Conservation (phyloP, 2,329 filamentous ascomycete species). For the Lachnellula occidentalis region DNA sequence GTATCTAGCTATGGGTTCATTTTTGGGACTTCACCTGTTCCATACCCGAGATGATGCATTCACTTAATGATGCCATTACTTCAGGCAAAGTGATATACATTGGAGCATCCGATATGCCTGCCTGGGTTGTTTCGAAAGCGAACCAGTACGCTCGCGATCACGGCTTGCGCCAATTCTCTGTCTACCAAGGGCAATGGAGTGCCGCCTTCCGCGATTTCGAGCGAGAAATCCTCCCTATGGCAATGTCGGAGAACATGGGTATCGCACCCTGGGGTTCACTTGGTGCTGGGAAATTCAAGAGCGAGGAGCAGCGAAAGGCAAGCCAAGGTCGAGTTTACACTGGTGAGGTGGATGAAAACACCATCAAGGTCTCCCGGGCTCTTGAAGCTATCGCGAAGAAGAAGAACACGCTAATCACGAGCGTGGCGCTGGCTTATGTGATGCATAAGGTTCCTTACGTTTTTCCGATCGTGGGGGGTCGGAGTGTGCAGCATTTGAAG, state of each 20-base stretch:
- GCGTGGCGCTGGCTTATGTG: conserved; percentile 52
- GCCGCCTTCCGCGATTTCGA: conserved; percentile 56
- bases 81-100: conserved; percentile 60
- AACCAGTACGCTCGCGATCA: conserved; percentile 61
- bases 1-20: conserved; percentile 24
- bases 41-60: conserved; percentile 61
- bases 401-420: conserved; percentile 46
- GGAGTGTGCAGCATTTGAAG: conserved; percentile 52
- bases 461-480: conserved; percentile 52
- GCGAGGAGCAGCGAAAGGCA: conserved; percentile 32
- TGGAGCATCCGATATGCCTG: conserved; percentile 61
- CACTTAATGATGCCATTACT: conserved; percentile 52
- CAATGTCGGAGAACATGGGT: conserved; percentile 49
- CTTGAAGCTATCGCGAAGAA: conserved; percentile 53
- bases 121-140: conserved; percentile 61
- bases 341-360: conserved; percentile 28
- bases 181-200: conserved; percentile 63
- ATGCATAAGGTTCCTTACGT: conserved; percentile 51
- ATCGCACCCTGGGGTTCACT: conserved; percentile 48
- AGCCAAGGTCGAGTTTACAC: conserved; percentile 32
- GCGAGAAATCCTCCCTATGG: conserved; percentile 55
- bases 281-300: conserved; percentile 42
- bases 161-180: conserved; percentile 59
- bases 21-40: conserved; percentile 49
- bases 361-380: conserved; percentile 46